phyloP scores from a whole-genome alignment of 2,329 filamentous ascomycete genomes.

The Trichoderma citrinoviride region DNA sequence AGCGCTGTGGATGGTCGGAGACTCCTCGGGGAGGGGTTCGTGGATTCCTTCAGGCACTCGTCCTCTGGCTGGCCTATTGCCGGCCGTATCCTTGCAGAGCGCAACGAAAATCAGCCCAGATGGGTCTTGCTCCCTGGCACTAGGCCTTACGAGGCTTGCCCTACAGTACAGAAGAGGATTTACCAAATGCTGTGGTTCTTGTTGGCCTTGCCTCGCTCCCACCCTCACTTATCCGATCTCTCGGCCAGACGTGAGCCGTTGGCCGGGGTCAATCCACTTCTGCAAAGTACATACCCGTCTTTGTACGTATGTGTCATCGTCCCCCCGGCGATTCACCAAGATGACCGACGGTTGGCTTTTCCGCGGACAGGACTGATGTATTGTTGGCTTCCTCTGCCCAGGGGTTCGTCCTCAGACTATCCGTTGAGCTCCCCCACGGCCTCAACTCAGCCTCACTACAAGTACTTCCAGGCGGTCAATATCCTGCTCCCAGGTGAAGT shows the following conservation, averaged over 20 bases:
- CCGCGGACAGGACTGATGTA: background rate
- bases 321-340: background rate
- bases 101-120: slow-evolving; percentile 3
- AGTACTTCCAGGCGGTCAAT: slow-evolving; percentile 7
- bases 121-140: background rate
- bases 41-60: slow-evolving; percentile 9
- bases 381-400: background rate
- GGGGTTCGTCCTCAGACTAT: background rate
- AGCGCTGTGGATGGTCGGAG: background rate
- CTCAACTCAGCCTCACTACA: slow-evolving; percentile 11
- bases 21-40: background rate
- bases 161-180: background rate
- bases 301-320: background rate
- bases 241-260: background rate
- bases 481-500: slow-evolving; percentile 1
- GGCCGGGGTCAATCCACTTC: background rate
- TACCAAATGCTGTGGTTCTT: background rate
- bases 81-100: slow-evolving; percentile 10
- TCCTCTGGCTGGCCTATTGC: background rate
- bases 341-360: background rate
- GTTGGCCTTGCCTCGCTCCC: background rate
- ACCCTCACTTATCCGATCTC: background rate
- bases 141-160: slow-evolving; percentile 4
- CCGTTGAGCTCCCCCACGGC: background rate
- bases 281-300: background rate